These are phyloP conservation scores for Moelleriella libera DNA, from an alignment of 2,329 filamentous ascomycete species.

Conservation along the genomic window DNA sequence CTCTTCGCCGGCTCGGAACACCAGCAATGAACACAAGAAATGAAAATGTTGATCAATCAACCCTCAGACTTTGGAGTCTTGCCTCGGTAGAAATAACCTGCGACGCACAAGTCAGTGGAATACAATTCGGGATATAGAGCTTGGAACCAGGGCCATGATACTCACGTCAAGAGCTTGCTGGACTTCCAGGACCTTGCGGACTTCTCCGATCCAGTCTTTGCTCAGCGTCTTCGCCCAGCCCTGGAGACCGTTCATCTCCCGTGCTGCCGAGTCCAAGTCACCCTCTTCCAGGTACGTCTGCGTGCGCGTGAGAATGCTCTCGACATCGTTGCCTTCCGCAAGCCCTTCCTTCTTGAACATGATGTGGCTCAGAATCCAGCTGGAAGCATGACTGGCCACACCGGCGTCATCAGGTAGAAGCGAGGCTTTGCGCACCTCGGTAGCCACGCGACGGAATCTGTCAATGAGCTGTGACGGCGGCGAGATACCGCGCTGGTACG, in stretches of 20 bases:
- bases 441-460: slow-evolving; percentile 84
- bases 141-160: slow-evolving; percentile 9
- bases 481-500: slow-evolving; percentile 85
- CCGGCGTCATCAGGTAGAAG: slow-evolving; percentile 87
- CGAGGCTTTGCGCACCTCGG: slow-evolving; percentile 86
- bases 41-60: slow-evolving; percentile 43
- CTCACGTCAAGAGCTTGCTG: slow-evolving; percentile 90
- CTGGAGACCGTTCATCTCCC: slow-evolving; percentile 85
- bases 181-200: slow-evolving; percentile 84
- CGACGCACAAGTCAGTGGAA: background rate
- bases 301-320: slow-evolving; percentile 80
- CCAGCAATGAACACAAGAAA: slow-evolving; percentile 23
- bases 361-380: slow-evolving; percentile 78
- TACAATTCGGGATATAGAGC: background rate
- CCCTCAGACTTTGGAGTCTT: slow-evolving; percentile 70
- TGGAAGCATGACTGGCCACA: slow-evolving; percentile 85
- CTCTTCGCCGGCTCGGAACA: slow-evolving; percentile 5
- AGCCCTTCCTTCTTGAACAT: slow-evolving; percentile 91
- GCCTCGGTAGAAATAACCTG: slow-evolving; percentile 85
- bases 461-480: slow-evolving; percentile 79
- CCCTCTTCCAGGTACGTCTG: slow-evolving; percentile 89
- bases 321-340: slow-evolving; percentile 75
- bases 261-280: slow-evolving; percentile 75
- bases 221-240: slow-evolving; percentile 95
- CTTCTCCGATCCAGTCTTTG: slow-evolving; percentile 85